Percentiles rank a stretch among this genome's conserved stretches.
phyloP scores from a whole-genome alignment of 371 early-diverging fungal genomes.

The Circinella minor region DNA sequence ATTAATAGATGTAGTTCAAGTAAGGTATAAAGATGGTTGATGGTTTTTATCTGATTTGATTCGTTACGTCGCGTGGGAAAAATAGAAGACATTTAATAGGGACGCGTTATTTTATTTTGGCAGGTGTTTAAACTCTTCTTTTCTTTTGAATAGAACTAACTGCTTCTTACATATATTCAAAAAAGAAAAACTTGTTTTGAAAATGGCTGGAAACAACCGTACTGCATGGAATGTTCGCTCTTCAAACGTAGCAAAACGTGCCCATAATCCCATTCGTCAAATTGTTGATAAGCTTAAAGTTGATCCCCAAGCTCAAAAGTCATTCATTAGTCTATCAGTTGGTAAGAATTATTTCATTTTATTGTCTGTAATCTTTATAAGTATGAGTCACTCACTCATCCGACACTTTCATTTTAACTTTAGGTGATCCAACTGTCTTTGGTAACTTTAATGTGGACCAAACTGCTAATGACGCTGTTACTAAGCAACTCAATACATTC shows the following conservation, averaged over 20 bases:
- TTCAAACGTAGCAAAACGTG: constrained; percentile 71
- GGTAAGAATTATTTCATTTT: constrained; percentile 41
- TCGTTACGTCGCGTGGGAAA: constrained; percentile 10
- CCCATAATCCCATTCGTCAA: constrained; percentile 89
- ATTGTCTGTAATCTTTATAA: background rate
- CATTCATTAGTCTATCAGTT: constrained; percentile 81
- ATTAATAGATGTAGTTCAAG: too few relatives aligned
- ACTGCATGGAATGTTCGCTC: constrained; percentile 53
- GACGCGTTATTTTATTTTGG: background rate
- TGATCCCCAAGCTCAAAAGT: constrained; percentile 71
- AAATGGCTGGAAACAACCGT: constrained; percentile 21
- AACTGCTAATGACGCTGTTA: constrained; percentile 71
- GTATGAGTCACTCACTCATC: background rate
- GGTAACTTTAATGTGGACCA: constrained; percentile 88
- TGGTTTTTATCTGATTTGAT: background rate
- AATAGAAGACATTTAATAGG: background rate
- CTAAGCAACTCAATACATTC: constrained; percentile 66
- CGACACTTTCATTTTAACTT: background rate
- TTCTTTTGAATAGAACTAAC: background rate
- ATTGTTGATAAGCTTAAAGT: constrained; percentile 82
- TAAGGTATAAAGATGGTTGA: too few relatives aligned
- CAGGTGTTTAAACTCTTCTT: background rate
- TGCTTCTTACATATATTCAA: background rate
- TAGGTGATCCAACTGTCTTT: constrained; percentile 90
- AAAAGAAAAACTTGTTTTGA: background rate